Conservation (phyloP, 495 filamentous ascomycete genomes). For the Tuber borchii region DNA sequence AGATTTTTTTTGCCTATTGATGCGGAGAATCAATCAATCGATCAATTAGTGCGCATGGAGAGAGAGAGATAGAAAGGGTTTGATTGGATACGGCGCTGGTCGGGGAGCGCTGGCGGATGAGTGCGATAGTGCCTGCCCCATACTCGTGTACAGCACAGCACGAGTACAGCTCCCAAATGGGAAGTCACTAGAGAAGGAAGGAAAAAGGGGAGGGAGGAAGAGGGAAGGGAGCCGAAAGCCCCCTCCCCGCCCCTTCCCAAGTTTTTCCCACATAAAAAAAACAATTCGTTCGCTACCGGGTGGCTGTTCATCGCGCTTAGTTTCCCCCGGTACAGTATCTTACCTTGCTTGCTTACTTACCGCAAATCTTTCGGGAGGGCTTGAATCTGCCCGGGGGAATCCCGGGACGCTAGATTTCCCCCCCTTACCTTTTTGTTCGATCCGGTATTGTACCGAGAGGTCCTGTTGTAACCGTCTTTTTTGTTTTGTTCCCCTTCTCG, state of each 20-base stretch:
- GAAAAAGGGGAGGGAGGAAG: not conserved
- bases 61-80: not conserved
- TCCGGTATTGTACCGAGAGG: not conserved
- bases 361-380: not conserved
- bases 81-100: not conserved
- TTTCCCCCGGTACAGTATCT: not conserved
- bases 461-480: not conserved
- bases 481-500: not conserved
- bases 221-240: not conserved
- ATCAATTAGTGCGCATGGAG: not conserved
- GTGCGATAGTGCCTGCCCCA: not conserved
- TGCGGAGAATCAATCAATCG: not conserved
- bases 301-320: not conserved
- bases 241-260: not conserved
- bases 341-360: not conserved
- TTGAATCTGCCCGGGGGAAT: not conserved
- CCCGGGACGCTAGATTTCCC: not conserved
- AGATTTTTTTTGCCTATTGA: not conserved
- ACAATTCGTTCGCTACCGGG: not conserved
- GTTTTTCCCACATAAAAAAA: not conserved
- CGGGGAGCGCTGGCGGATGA: not conserved
- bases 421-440: not conserved
- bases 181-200: not conserved
- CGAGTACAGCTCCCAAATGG: not conserved
- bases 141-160: not conserved